These are phyloP conservation scores for Piper longum DNA, from an alignment of 164 flowering plant genomes.

Conservation along the genomic window DNA sequence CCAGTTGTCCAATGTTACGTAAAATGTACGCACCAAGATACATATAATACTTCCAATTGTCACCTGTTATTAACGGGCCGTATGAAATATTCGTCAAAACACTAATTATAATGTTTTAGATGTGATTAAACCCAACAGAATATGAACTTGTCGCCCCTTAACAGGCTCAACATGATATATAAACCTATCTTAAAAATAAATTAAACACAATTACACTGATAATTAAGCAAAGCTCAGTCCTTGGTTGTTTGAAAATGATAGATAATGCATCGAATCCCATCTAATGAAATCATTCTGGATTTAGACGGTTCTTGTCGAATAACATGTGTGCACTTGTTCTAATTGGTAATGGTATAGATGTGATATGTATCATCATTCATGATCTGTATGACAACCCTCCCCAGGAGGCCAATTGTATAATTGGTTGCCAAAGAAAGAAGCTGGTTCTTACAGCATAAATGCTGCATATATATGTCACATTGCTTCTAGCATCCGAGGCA, in stretches of 20 bases:
- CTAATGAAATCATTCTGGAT: background rate
- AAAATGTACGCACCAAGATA: no score
- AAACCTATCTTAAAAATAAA: background rate
- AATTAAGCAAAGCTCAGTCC: no score
- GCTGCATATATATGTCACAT: no score
- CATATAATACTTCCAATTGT: no score
- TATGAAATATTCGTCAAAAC: no score
- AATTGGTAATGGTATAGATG: background rate
- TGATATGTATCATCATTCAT: background rate
- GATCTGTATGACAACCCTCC: background rate
- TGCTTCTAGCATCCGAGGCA: background rate
- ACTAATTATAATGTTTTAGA: background rate
- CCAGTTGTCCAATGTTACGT: no score
- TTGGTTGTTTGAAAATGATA: no score
- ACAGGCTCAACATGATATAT: background rate
- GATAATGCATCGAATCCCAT: background rate
- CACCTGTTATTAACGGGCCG: no score
- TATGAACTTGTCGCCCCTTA: background rate
- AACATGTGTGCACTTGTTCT: background rate
- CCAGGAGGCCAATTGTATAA: background rate
- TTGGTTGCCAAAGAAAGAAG: background rate
- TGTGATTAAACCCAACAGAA: background rate
- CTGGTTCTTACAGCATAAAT: background rate
- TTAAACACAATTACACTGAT: no score
- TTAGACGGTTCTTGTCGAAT: background rate